A percentile compares a stretch with the other conserved stretches of the same genome.
These are phyloP conservation scores for Verticillium tricorpus DNA, from an alignment of 2,329 filamentous ascomycete species.

Conservation along the genomic window DNA sequence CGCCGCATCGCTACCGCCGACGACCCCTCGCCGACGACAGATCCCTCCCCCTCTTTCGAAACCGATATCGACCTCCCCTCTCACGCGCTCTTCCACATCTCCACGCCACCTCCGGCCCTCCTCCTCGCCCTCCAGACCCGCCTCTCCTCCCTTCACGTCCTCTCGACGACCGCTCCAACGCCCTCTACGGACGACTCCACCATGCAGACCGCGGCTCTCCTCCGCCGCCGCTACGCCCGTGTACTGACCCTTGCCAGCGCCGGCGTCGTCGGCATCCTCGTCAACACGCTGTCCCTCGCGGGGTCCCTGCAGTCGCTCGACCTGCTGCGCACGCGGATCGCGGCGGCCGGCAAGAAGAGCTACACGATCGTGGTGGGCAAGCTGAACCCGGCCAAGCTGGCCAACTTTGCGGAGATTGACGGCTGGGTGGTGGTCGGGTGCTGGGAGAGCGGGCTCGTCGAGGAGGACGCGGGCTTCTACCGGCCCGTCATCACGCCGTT, in stretches of 20 bases:
- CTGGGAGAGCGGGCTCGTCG: conserved; percentile 93
- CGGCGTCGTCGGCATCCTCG: conserved; percentile 85
- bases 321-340: conserved; percentile 68
- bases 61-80: conserved; percentile 48
- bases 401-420: conserved; percentile 92
- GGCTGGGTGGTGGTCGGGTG: conserved; percentile 98
- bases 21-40: conserved; percentile 26
- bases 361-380: conserved; percentile 98
- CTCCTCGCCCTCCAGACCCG: conserved; percentile 84
- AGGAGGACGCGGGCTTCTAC: conserved; percentile 79
- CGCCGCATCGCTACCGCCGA: conserved; percentile 50
- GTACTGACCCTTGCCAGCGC: conserved; percentile 75
- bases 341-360: conserved; percentile 81
- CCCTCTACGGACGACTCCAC: conserved; percentile 27
- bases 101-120: conserved; percentile 73
- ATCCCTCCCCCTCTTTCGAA: conserved; percentile 13
- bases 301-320: conserved; percentile 84
- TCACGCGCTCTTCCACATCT: conserved; percentile 81
- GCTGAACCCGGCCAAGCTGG: conserved; percentile 89
- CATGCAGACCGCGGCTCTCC: conserved; percentile 44
- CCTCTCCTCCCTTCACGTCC: conserved; percentile 73
- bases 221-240: conserved; percentile 85
- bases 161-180: conserved; percentile 50
- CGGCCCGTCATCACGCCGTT: conserved; percentile 91
- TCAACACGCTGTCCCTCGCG: conserved; percentile 89